Evolutionary conservation across 495 filamentous ascomycete species (phyloP).

Genomic region (Neurospora pannonica): DNA sequence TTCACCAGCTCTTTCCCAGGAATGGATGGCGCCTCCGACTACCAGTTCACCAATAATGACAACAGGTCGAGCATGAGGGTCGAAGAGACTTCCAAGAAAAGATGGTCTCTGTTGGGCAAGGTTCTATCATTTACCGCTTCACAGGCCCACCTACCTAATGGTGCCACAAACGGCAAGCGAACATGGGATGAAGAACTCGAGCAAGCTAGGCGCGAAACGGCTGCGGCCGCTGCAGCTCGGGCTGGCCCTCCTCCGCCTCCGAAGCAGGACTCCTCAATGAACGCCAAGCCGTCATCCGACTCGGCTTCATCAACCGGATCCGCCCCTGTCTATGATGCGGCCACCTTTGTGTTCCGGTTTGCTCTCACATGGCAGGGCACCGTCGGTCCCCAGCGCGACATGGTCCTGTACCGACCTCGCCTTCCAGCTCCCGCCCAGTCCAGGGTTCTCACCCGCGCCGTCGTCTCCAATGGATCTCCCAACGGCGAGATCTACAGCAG

Average conservation of each 20-base stretch:
- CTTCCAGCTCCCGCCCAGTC: constrained; percentile 64
- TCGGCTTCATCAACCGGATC: constrained; percentile 33
- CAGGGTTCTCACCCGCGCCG: constrained; percentile 34
- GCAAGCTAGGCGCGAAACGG: constrained; percentile 33
- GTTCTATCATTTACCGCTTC: constrained; percentile 46
- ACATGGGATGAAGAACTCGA: constrained; percentile 33
- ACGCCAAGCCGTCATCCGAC: constrained; percentile 24
- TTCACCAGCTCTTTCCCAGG: constrained; percentile 14
- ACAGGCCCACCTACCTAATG: constrained; percentile 4
- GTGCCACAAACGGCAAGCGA: constrained; percentile 8
- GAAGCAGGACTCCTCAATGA: constrained; percentile 12
- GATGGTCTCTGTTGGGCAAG: constrained; percentile 62
- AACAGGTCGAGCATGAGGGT: not conserved
- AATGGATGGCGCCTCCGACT: constrained; percentile 1
- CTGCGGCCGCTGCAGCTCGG: constrained; percentile 16
- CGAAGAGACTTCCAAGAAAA: constrained; percentile 39
- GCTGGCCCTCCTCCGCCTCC: constrained; percentile 23
- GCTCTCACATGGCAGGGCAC: constrained; percentile 24
- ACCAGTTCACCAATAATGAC: constrained; percentile 7
- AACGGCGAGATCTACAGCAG: constrained; percentile 10
- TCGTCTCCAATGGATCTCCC: not conserved
- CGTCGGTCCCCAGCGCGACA: constrained; percentile 22
- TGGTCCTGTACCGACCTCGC: constrained; percentile 57
- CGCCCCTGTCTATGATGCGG: constrained; percentile 31
- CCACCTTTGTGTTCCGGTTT: constrained; percentile 38